Base-by-base conservation (phyloP, 768 basidiomycete species). In the Leucocoprinus birnbaumii region DNA sequence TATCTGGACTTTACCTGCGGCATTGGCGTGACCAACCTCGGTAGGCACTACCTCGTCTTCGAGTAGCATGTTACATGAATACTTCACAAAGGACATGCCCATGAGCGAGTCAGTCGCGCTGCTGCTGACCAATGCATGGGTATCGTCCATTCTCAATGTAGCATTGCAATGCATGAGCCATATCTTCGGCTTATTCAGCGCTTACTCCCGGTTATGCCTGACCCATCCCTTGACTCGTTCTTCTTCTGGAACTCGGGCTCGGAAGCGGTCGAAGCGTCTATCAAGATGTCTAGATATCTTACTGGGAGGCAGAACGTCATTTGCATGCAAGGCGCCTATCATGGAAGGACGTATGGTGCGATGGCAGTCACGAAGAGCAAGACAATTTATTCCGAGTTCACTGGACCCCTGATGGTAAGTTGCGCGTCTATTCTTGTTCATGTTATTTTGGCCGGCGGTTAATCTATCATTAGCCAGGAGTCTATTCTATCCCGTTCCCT, bases 231-330 rank as follows among this genome's bases (percentile, higher is more conserved):
- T 27, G 89, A 96, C 68, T 91, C 91, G 22, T 98, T 98, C 80
- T 97, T 94, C 81, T 92, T 97, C 72, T 92, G 90, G 89, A 98
- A 92, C 74, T 95, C 94, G 2, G 96, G 96, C 2, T 87, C 92
- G 0, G 96, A 98, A 69, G 96, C 94, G 1, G 80, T 94, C 42
- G 95, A 97, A 71, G 91, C 85, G 0, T 80, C 93, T 2, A 71
- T 98, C 59, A 98, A 97, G 73, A 85, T 98, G 74, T 89, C 91
- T 2, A 82, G 95, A 31, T 65, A 68, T 22, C 73, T 86, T 31
- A 98, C 95, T 1, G 84, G 86, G 26, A 78, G 82, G 59, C 92
- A 93, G 66, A 94, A 96, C 66, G 81, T 98, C 57, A 92, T 98
- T 51, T 74, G 82, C 56, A 91, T 98, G 87, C 94, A 96, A 71